Evolutionary conservation across 306 rosid genomes (phyloP).

Genomic region (Quercus agrifolia): DNA sequence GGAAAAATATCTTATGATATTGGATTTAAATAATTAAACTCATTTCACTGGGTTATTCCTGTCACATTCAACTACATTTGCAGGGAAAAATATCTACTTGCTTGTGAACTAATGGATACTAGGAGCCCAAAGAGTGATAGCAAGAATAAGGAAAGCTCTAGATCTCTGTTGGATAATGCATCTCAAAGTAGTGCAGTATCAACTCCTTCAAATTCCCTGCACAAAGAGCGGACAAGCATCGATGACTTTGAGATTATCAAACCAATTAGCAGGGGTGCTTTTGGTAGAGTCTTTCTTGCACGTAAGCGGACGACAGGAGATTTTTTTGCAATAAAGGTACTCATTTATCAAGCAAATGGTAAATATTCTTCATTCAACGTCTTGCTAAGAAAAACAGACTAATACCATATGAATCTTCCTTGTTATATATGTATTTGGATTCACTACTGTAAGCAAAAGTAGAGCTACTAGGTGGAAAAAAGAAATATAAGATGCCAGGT

Average conservation of each 20-base stretch:
- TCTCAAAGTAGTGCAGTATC: not conserved
- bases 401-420: not conserved
- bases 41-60: not conserved
- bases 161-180: not conserved
- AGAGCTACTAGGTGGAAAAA: too few species aligned
- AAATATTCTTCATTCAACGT: not conserved
- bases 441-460: too few species aligned
- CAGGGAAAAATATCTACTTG: slow-evolving; percentile 4
- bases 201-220: not conserved
- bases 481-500: too few species aligned
- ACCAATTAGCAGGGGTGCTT: slow-evolving; percentile 12
- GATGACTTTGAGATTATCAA: slow-evolving; percentile 7
- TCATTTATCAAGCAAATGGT: not conserved
- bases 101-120: slow-evolving; percentile 3
- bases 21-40: not conserved
- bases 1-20: not conserved
- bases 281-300: slow-evolving; percentile 8
- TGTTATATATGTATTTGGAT: not conserved
- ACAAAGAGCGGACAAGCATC: slow-evolving; percentile 4
- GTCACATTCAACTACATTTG: not conserved
- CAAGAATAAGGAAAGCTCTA: slow-evolving; percentile 1
- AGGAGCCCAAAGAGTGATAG: slow-evolving; percentile 1
- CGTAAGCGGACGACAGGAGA: slow-evolving; percentile 6
- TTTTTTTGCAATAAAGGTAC: slow-evolving; percentile 7
- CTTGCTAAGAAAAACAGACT: not conserved